Conservation (phyloP, 2,329 filamentous ascomycete species). For the Chrysoporthe cubensis region DNA sequence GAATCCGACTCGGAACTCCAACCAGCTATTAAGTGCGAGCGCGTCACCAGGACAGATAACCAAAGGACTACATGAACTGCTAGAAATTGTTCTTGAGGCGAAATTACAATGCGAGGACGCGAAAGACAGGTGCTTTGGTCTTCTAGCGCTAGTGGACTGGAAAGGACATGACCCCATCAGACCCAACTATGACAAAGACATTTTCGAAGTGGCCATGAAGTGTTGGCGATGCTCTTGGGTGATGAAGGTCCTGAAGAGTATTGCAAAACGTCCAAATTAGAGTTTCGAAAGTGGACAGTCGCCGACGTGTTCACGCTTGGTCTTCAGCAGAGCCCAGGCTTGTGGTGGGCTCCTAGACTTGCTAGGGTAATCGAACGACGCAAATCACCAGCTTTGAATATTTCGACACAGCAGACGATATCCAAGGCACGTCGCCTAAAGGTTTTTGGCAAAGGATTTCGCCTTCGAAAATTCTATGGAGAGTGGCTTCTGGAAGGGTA, state of each 20-base stretch:
- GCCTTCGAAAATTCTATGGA: too few relatives aligned
- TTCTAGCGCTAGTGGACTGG: not conserved
- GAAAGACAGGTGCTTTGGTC: slow-evolving; percentile 1
- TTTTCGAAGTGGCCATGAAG: not conserved
- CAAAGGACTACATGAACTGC: not conserved
- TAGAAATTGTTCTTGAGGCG: not conserved
- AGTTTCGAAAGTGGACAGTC: not conserved
- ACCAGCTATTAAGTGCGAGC: not conserved
- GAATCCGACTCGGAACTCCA: not conserved
- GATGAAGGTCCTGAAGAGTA: not conserved
- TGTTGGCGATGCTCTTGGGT: not conserved
- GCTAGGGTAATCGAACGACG: not conserved
- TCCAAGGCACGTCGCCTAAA: too few relatives aligned
- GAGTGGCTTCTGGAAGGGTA: too few relatives aligned
- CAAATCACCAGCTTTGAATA: not conserved
- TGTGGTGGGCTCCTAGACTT: not conserved
- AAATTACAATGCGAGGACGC: not conserved
- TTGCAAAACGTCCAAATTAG: too few relatives aligned
- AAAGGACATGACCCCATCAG: not conserved
- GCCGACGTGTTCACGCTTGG: not conserved
- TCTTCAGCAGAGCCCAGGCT: not conserved
- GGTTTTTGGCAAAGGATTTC: too few relatives aligned
- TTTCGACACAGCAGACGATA: too few relatives aligned
- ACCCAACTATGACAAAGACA: slow-evolving; percentile 5
- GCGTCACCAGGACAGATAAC: too few relatives aligned